Evolutionary conservation across 805 yeast genomes (phyloP).

Genomic region (Saccharomycopsis sp.): DNA sequence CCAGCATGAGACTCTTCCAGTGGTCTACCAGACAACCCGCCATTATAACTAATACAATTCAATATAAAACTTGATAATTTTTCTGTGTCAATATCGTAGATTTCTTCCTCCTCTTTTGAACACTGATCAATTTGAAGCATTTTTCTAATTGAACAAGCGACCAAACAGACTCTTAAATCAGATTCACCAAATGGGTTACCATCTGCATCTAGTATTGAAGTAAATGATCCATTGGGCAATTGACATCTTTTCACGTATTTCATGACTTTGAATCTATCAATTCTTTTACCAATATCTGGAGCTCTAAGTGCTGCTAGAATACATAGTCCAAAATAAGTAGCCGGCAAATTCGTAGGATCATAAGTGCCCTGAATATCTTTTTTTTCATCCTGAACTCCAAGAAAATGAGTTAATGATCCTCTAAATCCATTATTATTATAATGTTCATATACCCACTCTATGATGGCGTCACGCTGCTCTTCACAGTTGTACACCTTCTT

Average conservation of each 20-base stretch:
- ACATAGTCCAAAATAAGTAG: constrained; percentile 71
- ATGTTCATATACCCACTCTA: constrained; percentile 42
- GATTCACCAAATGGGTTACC: constrained; percentile 46
- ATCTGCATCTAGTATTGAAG: constrained; percentile 32
- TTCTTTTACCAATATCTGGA: constrained; percentile 29
- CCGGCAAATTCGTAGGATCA: constrained; percentile 61
- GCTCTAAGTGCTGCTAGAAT: constrained; percentile 45
- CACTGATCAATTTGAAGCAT: constrained; percentile 38
- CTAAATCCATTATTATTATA: constrained; percentile 47
- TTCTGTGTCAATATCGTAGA: constrained; percentile 37
- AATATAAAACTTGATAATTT: constrained; percentile 34
- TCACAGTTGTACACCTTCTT: constrained; percentile 26
- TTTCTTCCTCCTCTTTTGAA: constrained; percentile 24
- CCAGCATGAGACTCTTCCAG: constrained; percentile 78
- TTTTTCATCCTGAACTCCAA: constrained; percentile 17
- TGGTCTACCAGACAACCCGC: constrained; percentile 59
- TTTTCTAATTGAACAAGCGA: constrained; percentile 59
- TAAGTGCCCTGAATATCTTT: constrained; percentile 27
- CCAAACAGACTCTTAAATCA: constrained; percentile 68
- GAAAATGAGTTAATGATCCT: constrained; percentile 44
- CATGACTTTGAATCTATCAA: constrained; percentile 41
- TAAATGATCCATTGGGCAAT: constrained; percentile 50
- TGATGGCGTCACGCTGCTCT: constrained; percentile 28
- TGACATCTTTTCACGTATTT: constrained; percentile 57
- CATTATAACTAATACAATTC: constrained; percentile 40